Conservation (phyloP, 2,329 filamentous ascomycete species). For the Cladosporium sp. region DNA sequence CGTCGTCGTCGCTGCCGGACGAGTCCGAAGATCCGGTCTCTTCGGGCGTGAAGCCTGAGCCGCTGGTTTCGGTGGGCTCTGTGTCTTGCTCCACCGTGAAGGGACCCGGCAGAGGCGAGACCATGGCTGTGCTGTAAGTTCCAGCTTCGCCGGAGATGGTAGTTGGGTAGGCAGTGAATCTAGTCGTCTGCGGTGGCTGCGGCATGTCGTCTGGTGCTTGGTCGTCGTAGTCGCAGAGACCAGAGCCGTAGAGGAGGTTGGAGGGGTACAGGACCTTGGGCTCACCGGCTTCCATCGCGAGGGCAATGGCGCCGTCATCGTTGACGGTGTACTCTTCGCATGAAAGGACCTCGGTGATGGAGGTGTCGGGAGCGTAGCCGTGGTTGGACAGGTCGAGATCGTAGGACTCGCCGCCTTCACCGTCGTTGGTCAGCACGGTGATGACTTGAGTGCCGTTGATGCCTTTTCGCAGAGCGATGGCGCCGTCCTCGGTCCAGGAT, state of each 20-base stretch:
- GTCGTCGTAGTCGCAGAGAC: constrained; percentile 21
- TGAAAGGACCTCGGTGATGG: constrained; percentile 31
- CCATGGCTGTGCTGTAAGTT: neutral
- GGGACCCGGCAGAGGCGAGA: constrained; percentile 8
- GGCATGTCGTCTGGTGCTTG: constrained; percentile 4
- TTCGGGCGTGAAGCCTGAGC: neutral
- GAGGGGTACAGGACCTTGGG: constrained; percentile 33
- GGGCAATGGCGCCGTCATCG: constrained; percentile 24
- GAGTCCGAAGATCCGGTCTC: neutral
- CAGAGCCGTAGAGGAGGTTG: constrained; percentile 21
- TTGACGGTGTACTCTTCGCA: constrained; percentile 29
- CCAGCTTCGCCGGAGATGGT: constrained; percentile 4
- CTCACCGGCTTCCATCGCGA: constrained; percentile 32
- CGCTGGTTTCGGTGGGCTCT: neutral
- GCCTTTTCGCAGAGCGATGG: constrained; percentile 45
- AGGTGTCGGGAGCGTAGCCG: constrained; percentile 25
- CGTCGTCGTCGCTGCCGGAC: neutral
- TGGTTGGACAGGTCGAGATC: constrained; percentile 33
- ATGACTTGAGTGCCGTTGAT: constrained; percentile 38
- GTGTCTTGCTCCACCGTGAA: neutral
- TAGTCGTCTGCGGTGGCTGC: constrained; percentile 10
- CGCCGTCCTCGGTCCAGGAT: constrained; percentile 42
- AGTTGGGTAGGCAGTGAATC: constrained; percentile 1
- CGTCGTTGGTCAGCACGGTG: constrained; percentile 42
- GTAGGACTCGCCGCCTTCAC: constrained; percentile 29